Conservation (phyloP, 2,329 filamentous ascomycete species). For the Hysterium pulicare region DNA sequence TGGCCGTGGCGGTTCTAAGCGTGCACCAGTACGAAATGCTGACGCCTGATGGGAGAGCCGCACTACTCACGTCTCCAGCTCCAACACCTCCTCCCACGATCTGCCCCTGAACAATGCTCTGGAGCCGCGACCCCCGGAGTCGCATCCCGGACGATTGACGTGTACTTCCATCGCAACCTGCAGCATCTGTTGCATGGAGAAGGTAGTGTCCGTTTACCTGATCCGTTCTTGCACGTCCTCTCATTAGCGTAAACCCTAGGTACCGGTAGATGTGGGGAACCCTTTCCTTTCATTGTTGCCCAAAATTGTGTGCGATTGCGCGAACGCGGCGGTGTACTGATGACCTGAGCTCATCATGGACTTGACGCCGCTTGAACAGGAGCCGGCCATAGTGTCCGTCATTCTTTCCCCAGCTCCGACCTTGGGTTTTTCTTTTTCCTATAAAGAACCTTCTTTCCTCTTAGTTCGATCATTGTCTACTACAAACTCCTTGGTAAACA, state of each 20-base stretch:
- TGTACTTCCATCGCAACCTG: not conserved
- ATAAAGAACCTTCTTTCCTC: not conserved
- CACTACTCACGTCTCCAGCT: too few species aligned
- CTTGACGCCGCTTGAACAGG: not conserved
- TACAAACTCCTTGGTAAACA: not conserved
- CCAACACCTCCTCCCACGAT: too few species aligned
- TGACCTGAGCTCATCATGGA: not conserved
- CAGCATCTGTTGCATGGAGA: conserved; percentile 1
- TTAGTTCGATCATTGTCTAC: not conserved
- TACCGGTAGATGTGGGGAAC: conserved; percentile 8
- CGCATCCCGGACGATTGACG: conserved; percentile 2
- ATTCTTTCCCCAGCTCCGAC: too few species aligned
- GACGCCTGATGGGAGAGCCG: too few species aligned
- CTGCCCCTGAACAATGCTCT: too few species aligned
- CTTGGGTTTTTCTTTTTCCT: too few species aligned
- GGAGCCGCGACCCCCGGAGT: too few species aligned
- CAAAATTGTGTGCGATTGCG: conserved; percentile 8
- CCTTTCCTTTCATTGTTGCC: conserved; percentile 5
- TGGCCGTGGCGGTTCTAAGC: too few species aligned
- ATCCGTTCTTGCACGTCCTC: conserved; percentile 5
- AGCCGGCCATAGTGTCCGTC: not conserved
- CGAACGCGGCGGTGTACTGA: conserved; percentile 1
- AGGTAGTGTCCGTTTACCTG: conserved; percentile 5
- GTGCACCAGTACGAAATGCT: too few species aligned
- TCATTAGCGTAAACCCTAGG: too few species aligned